A percentile compares a stretch with the other conserved stretches of the same genome.
Evolutionary conservation across 2,329 filamentous ascomycete species (phyloP).

Genomic region (Pseudophaeomoniella oleicola): DNA sequence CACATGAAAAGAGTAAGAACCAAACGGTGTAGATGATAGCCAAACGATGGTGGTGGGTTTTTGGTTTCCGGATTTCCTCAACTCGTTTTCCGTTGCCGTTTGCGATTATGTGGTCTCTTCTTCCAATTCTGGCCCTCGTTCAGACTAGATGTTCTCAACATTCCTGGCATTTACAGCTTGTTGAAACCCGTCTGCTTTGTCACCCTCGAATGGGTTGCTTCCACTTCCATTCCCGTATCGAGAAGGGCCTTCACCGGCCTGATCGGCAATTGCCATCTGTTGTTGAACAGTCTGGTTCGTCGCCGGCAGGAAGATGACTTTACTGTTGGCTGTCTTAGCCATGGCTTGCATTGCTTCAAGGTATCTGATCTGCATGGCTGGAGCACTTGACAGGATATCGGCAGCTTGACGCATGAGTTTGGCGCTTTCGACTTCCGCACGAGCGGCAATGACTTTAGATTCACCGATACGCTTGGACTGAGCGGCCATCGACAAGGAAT

Average conservation of each 20-base stretch:
- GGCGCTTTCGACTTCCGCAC: constrained; percentile 89
- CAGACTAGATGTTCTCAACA: constrained; percentile 65
- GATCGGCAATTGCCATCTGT: constrained; percentile 34
- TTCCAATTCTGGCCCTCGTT: neutral
- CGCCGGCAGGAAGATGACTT: constrained; percentile 63
- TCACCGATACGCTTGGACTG: constrained; percentile 98
- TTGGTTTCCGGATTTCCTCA: no score
- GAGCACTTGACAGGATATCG: constrained; percentile 79
- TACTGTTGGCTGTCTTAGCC: constrained; percentile 83
- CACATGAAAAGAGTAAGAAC: no score
- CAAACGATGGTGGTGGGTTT: no score
- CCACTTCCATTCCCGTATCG: constrained; percentile 26
- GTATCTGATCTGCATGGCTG: constrained; percentile 96
- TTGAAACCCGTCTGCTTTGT: constrained; percentile 50
- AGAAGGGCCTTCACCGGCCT: constrained; percentile 41
- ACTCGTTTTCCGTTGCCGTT: no score
- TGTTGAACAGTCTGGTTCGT: constrained; percentile 43
- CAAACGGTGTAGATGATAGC: no score
- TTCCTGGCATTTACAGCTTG: constrained; percentile 67
- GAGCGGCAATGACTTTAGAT: constrained; percentile 93
- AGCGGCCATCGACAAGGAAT: constrained; percentile 92
- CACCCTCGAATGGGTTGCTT: constrained; percentile 20
- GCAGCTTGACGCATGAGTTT: constrained; percentile 69
- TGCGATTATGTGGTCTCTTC: no score
- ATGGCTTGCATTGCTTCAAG: constrained; percentile 98